Evolutionary conservation across 805 yeast species (phyloP), one percentile per base, ranked within the genome.

Genomic region (Groenewaldozyma tartarivorans): DNA sequence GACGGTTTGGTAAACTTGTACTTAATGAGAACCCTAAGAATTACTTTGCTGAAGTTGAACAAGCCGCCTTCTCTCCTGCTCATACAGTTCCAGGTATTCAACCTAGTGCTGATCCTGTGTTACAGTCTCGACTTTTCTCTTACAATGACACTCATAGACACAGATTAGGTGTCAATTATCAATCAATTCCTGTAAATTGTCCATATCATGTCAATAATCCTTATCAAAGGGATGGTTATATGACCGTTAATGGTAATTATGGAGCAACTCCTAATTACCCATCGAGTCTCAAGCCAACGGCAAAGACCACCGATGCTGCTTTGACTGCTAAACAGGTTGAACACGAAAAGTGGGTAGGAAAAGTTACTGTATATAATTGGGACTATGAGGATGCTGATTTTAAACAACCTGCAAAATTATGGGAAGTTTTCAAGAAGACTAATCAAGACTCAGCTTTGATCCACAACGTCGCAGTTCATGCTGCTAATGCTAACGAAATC

Each of bases 281-380:
- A 26, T 27, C 46, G 6, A 48, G 66, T 19, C 46, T 56, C 38
- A 49, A 51, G 30, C 68, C 71, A 2, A 34, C 57, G 39, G 41
- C 40, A 42, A 61, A 57, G 50, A 18, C 49, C 33, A 42, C 43
- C 36, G 49, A 46, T 32, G 22, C 48, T 20, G 26, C 33, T 36
- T 9, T 27, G 5, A 38, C 40, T 16, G 4, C 3, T 27, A 27
- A 26, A 21, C 24, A 33, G 15, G 70, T 72, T 52, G 75, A 75
- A 50, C 87, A 80, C 62, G 94, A 83, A 64, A 72, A 75, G 45
- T 83, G 92, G 92, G 64, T 67, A 41, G 92, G 92, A 44, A 75
- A 85, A 38, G 92, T 90, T 36, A 66, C 78, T 45, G 85, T 87
- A 48, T 83, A 74, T 77, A 90, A 85, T 66, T 87, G 96, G 96